Evolutionary conservation across 2,329 filamentous ascomycete species (phyloP).

Genomic region (Chalaropsis ovoidea): DNA sequence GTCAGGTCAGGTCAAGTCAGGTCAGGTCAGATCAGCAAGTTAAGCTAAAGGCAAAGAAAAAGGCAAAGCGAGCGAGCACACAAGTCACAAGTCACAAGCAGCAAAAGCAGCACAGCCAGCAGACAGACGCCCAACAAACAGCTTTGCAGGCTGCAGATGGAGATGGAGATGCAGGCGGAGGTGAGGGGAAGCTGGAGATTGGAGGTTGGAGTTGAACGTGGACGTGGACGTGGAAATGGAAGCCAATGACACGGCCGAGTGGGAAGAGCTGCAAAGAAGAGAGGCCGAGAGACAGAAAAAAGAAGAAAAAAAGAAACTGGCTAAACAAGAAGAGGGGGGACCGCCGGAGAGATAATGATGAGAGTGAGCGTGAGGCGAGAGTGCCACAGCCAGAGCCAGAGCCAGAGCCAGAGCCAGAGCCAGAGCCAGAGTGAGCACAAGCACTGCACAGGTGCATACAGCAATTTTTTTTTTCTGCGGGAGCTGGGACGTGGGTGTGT

Average conservation of each 20-base stretch:
- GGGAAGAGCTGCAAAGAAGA: neutral
- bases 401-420: neutral
- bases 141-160: neutral
- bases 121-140: neutral
- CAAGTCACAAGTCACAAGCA: neutral
- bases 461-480: neutral
- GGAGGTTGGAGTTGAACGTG: no score
- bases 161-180: neutral
- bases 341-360: neutral
- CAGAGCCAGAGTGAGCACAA: neutral
- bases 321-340: neutral
- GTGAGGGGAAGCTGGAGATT: neutral
- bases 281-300: neutral
- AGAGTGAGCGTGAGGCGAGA: neutral
- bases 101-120: neutral
- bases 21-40: constrained; percentile 14
- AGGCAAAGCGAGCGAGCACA: no score
- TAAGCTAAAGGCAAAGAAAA: neutral
- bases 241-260: neutral
- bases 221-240: neutral
- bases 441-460: neutral
- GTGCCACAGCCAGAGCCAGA: neutral
- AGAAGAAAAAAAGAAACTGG: neutral
- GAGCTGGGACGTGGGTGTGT: neutral
- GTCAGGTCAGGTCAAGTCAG: constrained; percentile 8